Base-by-base conservation (phyloP, 2,329 filamentous ascomycete species). In the Diaporthe australafricana region DNA sequence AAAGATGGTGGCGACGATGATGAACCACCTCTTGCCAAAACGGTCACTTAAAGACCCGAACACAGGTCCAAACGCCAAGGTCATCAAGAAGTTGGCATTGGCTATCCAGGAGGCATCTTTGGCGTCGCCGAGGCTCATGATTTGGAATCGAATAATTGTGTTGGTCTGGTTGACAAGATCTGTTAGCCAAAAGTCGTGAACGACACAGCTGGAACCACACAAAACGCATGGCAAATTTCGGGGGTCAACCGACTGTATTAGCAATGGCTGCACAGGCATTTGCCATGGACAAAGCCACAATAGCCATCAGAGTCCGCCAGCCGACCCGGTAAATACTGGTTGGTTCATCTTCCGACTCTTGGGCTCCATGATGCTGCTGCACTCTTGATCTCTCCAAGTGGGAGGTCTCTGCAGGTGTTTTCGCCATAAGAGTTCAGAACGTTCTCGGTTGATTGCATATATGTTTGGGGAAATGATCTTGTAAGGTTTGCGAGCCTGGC, bases 11-110 rank as follows among this genome's bases (percentile, higher is more conserved):
- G 55, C 27, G 25, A 53, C 35, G 17, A 72, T 50, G 16, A 72
- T 72, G 55, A 72, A 63, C 70, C 70, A 72, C 17, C 60, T 69
- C 20, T 72, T 72, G 11, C 70, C 65, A 32, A 72, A 68, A 8
- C 70, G 42, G 27, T 72, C 70, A 16, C 70, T 62, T 5, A 72
- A n/a, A 17, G 60, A 72, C 5, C 70, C 70, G 20, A 72, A 9
- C 3, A 68, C 55, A 38, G 70, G 70, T 42, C 65, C 70, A 69
- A 72, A 72, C 8, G 70, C 70, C n/a, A 72, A 35, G 6, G 70
- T 72, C 6, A 72, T 42, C 40, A 72, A 42, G 35, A 72, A 72
- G 27, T 62, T 63, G 47, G 63, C 35, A 30, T 72, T 72, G n/a
- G 55, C 63, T 35, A 72, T 63, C 65, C 70, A 72, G 6, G 70